Evolutionary conservation across 2,329 filamentous ascomycete genomes (phyloP).

Genomic region (Cladosporium sp.): DNA sequence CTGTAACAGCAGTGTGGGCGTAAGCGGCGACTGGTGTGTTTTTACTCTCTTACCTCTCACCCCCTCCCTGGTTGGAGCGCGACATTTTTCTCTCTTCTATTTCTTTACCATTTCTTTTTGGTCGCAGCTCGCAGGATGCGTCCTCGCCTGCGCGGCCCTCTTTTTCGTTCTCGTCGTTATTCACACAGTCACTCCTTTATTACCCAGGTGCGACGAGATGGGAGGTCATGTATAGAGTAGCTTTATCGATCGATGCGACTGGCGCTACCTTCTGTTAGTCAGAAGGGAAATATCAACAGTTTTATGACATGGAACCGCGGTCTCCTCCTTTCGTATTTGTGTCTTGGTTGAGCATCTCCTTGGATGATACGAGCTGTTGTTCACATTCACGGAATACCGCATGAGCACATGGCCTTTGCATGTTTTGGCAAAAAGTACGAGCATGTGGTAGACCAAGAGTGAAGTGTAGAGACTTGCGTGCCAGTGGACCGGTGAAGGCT

Average conservation of each 20-base stretch:
- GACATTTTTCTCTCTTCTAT: neutral
- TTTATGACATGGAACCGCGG: neutral
- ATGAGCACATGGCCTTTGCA: neutral
- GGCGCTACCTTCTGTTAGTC: neutral
- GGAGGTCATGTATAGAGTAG: neutral
- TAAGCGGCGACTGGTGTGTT: neutral
- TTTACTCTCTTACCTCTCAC: neutral
- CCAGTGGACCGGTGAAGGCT: neutral
- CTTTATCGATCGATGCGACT: neutral
- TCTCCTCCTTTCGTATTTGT: neutral
- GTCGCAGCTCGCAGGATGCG: neutral
- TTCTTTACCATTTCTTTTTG: neutral
- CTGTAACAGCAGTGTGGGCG: slow-evolving; percentile 15
- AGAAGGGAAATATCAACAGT: neutral
- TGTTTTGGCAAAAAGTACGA: neutral
- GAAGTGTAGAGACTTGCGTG: neutral
- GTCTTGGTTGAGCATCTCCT: neutral
- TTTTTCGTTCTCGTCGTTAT: neutral
- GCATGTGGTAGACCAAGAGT: neutral
- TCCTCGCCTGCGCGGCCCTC: neutral
- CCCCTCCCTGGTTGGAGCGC: neutral
- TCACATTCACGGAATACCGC: neutral
- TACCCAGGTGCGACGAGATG: neutral
- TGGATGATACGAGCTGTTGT: neutral
- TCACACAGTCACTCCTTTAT: neutral